Evolutionary conservation across 2,329 filamentous ascomycete genomes (phyloP).

Genomic region (Cadophora sp.): DNA sequence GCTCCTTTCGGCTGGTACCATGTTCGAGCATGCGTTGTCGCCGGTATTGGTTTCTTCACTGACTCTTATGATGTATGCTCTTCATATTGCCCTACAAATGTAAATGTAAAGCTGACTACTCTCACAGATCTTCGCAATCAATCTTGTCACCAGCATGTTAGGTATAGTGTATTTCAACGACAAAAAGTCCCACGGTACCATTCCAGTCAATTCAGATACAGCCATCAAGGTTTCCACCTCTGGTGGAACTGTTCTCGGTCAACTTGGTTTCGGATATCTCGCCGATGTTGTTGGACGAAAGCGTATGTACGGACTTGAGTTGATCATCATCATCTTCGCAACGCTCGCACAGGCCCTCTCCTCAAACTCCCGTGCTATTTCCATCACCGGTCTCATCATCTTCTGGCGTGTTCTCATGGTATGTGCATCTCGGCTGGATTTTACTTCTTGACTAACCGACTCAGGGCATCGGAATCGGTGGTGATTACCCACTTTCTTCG

Average conservation of each 20-base stretch:
- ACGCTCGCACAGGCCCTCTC: conserved; percentile 76
- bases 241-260: conserved; percentile 82
- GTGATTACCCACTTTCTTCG: conserved; percentile 82
- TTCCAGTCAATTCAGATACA: conserved; percentile 73
- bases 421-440: not conserved
- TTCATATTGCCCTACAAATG: conserved; percentile 45
- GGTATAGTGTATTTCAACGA: conserved; percentile 42
- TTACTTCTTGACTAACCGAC: conserved; percentile 35
- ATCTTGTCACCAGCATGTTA: conserved; percentile 43
- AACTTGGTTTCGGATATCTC: conserved; percentile 79
- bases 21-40: conserved; percentile 76
- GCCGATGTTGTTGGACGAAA: conserved; percentile 82
- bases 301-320: conserved; percentile 78
- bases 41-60: conserved; percentile 88
- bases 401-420: conserved; percentile 83
- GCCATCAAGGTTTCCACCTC: conserved; percentile 88
- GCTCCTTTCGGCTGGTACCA: conserved; percentile 87
- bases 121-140: conserved; percentile 44
- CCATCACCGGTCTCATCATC: conserved; percentile 71
- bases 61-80: conserved; percentile 83
- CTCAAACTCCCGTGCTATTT: conserved; percentile 66
- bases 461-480: conserved; percentile 70
- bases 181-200: conserved; percentile 52
- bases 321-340: conserved; percentile 81
- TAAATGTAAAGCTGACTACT: conserved; percentile 43